These are phyloP conservation scores for Pleurotus djamor DNA, from an alignment of 768 basidiomycete species.

Conservation along the genomic window DNA sequence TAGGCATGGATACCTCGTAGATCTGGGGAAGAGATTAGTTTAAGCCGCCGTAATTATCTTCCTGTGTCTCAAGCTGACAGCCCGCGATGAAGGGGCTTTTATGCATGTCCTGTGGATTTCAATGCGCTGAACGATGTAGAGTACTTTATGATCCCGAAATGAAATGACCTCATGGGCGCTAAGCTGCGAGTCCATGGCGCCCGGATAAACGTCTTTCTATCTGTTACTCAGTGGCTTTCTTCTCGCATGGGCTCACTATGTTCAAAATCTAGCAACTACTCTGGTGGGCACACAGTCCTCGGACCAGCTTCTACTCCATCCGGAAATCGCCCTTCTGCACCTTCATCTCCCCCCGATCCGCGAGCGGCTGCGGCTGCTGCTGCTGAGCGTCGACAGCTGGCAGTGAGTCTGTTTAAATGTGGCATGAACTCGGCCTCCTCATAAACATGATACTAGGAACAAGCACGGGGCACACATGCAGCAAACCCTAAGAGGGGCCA, in stretches of 20 bases:
- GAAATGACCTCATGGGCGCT: background rate
- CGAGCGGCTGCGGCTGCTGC: slow-evolving; percentile 60
- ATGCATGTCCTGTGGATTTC: background rate
- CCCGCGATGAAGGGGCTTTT: background rate
- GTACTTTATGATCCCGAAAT: slow-evolving; percentile 28
- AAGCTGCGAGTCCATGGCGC: background rate
- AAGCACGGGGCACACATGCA: slow-evolving; percentile 38
- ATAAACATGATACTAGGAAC: slow-evolving; percentile 28
- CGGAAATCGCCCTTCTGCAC: slow-evolving; percentile 20
- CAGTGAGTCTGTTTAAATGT: slow-evolving; percentile 34
- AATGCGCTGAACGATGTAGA: background rate
- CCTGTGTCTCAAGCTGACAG: slow-evolving; percentile 9
- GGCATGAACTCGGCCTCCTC: slow-evolving; percentile 13
- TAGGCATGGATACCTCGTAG: slow-evolving; percentile 58
- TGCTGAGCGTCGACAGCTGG: slow-evolving; percentile 57
- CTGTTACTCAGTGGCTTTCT: background rate
- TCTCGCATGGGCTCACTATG: slow-evolving; percentile 54
- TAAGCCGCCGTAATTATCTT: slow-evolving; percentile 6
- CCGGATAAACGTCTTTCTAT: background rate
- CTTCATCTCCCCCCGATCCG: slow-evolving; percentile 32
- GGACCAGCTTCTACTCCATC: slow-evolving; percentile 25
- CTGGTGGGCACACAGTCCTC: slow-evolving; percentile 49
- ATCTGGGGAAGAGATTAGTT: slow-evolving; percentile 37
- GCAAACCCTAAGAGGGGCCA: slow-evolving; percentile 48
- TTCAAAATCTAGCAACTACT: slow-evolving; percentile 44